Base-by-base conservation (phyloP, 768 basidiomycete species). In the Hemileccinum rubropunctum region DNA sequence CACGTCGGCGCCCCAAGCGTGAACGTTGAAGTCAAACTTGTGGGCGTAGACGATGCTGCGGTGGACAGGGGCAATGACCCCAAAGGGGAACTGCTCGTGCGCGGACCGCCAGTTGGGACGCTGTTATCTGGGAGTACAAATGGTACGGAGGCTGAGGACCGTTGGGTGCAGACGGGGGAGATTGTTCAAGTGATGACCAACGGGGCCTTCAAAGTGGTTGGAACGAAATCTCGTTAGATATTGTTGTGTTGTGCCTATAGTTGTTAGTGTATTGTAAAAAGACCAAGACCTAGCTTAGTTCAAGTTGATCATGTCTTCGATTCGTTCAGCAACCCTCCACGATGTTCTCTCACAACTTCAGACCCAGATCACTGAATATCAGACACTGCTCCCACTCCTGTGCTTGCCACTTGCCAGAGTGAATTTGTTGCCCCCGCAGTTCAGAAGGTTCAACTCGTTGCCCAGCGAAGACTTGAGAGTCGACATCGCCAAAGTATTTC, bases 11-110 rank as follows among this genome's bases (percentile, higher is more conserved):
- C 92, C 3, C 94, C 95, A 3, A 79, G 83, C n/a, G 75, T 84
- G 47, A 95, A 95, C 59, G 73, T 93, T 0, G 95, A 97, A 66
- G 83, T 80, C 6, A 87, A 92, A 63, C 74, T 98, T n/a, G 62
- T 77, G 0, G 83, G 77, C 0, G 79, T 90, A 10, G 73, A 84
- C 37, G 90, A 95, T 47, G 74, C 72, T 1, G 65, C 68, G 10
- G 73, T 91, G 8, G 90, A 90, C 62, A 68, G 58, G 3, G 89
- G 87, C 3, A 76, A 56, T 3, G 86, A 91, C 58, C 88, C 89
- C 2, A 67, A 62, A 7, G 91, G 90, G 1, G 61, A 64, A 21
- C 67, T 92, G 39, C 49, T 77, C 32, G 76, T 90, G 12, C 76
- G 88, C 9, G 92, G 92, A 4, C 91, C 92, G 3, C 74, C 84